Evolutionary conservation across 495 filamentous ascomycete species (phyloP), one percentile per base, ranked within the genome.

Genomic region (Lasiosphaeris hirsuta): DNA sequence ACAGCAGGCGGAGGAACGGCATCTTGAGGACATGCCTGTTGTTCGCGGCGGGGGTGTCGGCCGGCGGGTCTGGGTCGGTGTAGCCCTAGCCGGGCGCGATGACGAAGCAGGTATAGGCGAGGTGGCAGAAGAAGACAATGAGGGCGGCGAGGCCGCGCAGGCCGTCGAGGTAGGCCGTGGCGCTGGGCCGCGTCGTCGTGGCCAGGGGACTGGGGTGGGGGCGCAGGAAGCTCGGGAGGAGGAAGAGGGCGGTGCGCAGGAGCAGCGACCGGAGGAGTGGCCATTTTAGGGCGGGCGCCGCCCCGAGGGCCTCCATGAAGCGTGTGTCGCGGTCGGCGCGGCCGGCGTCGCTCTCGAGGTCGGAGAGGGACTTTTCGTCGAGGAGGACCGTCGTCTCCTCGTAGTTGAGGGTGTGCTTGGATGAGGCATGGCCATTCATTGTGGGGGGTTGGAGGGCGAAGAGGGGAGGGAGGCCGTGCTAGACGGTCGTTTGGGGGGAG

Each of bases 1-100:
- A 84, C 9, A 88, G 63, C 37, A 91, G 75, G 49, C 87, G 78
- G 8, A 90, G 17, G 58, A 91, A 78, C 9, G 87, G 88, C 3
- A 90, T 71, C 62, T 86, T 81, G 52, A 85, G 76, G 45, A 84
- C 53, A 48, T 75, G 67, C 51, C 69, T 68, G 57, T 75, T 67
- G 38, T 30, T 30, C 23, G 23, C 23, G 23, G 23, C 23, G 23
- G 23, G 23, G 23, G 23, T 5, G 23, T 30, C 23, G 2, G 2
- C 23, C 2, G 23, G 23, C 23, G 23, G 23, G 23, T 5, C 23
- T 5, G 58, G 57, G 10, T 60, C 51, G 14, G 46, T 48, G 47
- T 55, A 59, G 54, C 73, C 72, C 59, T 68, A 78, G 15, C 72
- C 71, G 23, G 72, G 68, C 51, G 75, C 70, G 65, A 78, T 76